Evolutionary conservation across 305 asterid genomes (phyloP).

Genomic region (Rubia balearica): DNA sequence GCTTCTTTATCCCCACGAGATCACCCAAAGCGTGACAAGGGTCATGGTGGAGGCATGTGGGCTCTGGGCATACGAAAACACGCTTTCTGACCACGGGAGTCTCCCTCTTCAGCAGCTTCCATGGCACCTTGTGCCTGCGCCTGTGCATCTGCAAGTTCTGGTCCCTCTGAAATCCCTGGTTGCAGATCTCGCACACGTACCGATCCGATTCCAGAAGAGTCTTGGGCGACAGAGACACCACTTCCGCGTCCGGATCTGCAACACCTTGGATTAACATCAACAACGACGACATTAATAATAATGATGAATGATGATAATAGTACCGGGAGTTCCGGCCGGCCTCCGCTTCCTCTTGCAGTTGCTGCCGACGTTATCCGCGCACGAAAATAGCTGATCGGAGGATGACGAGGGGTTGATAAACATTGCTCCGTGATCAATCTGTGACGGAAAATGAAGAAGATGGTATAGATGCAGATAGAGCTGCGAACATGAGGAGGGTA

Average conservation of each 20-base stretch:
- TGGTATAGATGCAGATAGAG: too few species aligned
- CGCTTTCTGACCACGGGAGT: conserved; percentile 18
- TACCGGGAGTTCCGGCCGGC: conserved; percentile 96
- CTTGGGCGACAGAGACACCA: conserved; percentile 30
- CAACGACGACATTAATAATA: not conserved
- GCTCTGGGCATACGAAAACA: conserved; percentile 32
- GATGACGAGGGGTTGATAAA: conserved; percentile 30
- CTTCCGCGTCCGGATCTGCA: conserved; percentile 38
- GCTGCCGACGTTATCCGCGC: conserved; percentile 27
- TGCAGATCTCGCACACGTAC: conserved; percentile 34
- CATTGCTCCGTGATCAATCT: conserved; percentile 22
- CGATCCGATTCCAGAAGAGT: conserved; percentile 32
- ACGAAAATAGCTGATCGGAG: conserved; percentile 33
- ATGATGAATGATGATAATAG: not conserved
- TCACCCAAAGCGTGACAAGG: conserved; percentile 35
- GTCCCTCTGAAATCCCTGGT: conserved; percentile 34
- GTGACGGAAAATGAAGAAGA: too few species aligned
- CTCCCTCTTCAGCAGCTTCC: conserved; percentile 31
- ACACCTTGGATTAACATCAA: too few species aligned
- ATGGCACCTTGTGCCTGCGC: conserved; percentile 34
- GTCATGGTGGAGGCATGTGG: conserved; percentile 31
- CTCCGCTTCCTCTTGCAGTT: conserved; percentile 52
- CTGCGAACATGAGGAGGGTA: too few species aligned
- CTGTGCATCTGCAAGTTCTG: conserved; percentile 38
- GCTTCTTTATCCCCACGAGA: conserved; percentile 38